Evolutionary conservation across 2,329 filamentous ascomycete species (phyloP).

Genomic region (Albophoma yamanashiensis): DNA sequence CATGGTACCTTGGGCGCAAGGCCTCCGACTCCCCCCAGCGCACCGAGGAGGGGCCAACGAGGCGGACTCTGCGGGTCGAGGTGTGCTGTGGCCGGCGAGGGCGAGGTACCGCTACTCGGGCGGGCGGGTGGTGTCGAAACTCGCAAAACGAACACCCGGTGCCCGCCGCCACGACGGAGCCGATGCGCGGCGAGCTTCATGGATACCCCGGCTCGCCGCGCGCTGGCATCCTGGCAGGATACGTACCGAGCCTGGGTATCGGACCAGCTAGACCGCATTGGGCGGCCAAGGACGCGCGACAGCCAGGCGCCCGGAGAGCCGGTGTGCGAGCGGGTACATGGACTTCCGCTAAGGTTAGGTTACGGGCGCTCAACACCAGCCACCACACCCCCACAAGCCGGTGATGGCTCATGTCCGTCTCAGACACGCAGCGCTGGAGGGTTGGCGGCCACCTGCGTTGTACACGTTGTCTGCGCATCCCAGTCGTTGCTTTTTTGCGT

Average conservation of each 20-base stretch:
- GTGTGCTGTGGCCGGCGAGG: not conserved
- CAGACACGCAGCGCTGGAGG: not conserved
- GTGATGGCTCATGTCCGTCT: not conserved
- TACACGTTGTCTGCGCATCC: not conserved
- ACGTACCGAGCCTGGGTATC: conserved; percentile 6
- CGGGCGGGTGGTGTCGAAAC: not conserved
- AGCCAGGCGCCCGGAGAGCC: not conserved
- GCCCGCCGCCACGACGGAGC: conserved; percentile 2
- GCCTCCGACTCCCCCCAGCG: not conserved
- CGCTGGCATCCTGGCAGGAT: not conserved
- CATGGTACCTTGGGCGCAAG: not conserved
- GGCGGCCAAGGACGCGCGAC: not conserved
- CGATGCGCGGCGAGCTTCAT: conserved; percentile 8
- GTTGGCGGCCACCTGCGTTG: not conserved
- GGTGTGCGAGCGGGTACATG: not conserved
- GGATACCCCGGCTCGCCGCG: not conserved
- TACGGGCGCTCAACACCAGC: not conserved
- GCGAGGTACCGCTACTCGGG: not conserved
- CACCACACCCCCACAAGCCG: not conserved
- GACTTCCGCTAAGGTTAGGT: not conserved
- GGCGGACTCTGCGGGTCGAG: not conserved
- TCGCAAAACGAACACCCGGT: conserved; percentile 3
- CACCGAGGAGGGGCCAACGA: not conserved
- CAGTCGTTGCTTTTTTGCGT: not conserved
- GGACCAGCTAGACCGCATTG: conserved; percentile 7